Evolutionary conservation across 306 rosid genomes (phyloP), one percentile per base, ranked within the genome.

Genomic region (Cotoneaster glaucophyllus): DNA sequence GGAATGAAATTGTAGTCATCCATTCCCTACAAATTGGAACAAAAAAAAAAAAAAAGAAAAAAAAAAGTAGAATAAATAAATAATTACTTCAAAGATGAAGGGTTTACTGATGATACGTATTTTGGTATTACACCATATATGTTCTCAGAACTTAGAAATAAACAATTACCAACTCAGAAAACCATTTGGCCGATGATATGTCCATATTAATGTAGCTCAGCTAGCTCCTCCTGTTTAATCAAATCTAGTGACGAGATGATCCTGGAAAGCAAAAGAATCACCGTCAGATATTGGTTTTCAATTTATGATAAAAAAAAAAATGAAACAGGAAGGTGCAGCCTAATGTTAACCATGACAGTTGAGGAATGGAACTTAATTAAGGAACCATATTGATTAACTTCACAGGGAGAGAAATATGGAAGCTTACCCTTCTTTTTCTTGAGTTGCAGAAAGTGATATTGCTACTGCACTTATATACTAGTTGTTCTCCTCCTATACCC

Each of bases 141-240:
- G 22, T 32, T n/a, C 18, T 25, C 29, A 45, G 19, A 52, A 48
- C 26, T 81, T 80, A 45, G 53, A 14, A 1, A 17, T 45, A 14
- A 6, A 45, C 15, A 45, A 45, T 45, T 45, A 90, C 96, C 91
- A 88, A 73, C 37, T 93, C 89, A 21, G 86, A 85, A 32, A 86
- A 68, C 93, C 89, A 87, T 78, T 22, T 84, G 1, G 76, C 57
- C 15, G 84, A 61, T 45, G 86, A 68, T 34, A 77, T 59, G 17
- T 86, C 93, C 82, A 88, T 57, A 57, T 79, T 32, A 74, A 71
- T 32, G 39, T n/a, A 41, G 15, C 18, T 41, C 44, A 8, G 22
- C 64, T 24, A 57, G 28, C 26, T 57, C n/a, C 39, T n/a, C 25
- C 53, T 22, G 26, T 39, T 62, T 67, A 8, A 41, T 39, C 8